phyloP scores from a whole-genome alignment of 352 stramenopile genomes.

The Pythium rishiriense region DNA sequence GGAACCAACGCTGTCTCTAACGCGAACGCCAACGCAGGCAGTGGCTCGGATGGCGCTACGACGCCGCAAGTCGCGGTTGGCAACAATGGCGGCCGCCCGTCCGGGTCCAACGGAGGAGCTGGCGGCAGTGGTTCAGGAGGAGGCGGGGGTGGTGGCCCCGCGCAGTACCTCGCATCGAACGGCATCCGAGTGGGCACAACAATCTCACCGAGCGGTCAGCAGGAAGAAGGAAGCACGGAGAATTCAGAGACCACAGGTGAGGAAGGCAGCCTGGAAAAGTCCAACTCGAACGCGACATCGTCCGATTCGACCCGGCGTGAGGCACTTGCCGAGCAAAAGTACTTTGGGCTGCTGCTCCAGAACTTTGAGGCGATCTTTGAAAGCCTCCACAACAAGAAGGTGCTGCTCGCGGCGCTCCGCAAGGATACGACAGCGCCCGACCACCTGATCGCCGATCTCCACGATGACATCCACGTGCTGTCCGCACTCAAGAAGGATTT shows the following conservation, averaged over 20 bases:
- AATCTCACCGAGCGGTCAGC: slow-evolving; percentile 17
- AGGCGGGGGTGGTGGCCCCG: slow-evolving; percentile 1
- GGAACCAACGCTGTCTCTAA: background rate
- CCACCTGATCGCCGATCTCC: slow-evolving; percentile 71
- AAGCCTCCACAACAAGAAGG: slow-evolving; percentile 84
- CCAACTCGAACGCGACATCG: slow-evolving; percentile 45
- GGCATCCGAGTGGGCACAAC: slow-evolving; percentile 10
- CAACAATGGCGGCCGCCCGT: background rate
- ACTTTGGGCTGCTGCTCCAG: slow-evolving; percentile 77
- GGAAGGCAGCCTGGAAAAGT: slow-evolving; percentile 55
- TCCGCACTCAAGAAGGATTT: slow-evolving; percentile 81
- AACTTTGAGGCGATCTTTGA: slow-evolving; percentile 87
- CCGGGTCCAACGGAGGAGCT: background rate
- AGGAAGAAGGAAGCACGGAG: slow-evolving; percentile 58
- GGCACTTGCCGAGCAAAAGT: slow-evolving; percentile 77
- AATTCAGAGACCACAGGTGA: slow-evolving; percentile 83
- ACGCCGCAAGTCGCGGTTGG: background rate
- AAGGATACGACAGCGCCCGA: slow-evolving; percentile 71
- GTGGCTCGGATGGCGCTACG: background rate
- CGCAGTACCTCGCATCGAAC: slow-evolving; percentile 19
- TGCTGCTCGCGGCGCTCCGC: slow-evolving; percentile 65
- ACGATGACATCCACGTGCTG: slow-evolving; percentile 81
- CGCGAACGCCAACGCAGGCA: background rate
- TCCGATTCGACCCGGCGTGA: slow-evolving; percentile 48
- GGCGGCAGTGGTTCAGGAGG: background rate